These are phyloP conservation scores for Microbotryum violaceum DNA, from an alignment of 1,284 basidiomycete genomes.

Conservation along the genomic window DNA sequence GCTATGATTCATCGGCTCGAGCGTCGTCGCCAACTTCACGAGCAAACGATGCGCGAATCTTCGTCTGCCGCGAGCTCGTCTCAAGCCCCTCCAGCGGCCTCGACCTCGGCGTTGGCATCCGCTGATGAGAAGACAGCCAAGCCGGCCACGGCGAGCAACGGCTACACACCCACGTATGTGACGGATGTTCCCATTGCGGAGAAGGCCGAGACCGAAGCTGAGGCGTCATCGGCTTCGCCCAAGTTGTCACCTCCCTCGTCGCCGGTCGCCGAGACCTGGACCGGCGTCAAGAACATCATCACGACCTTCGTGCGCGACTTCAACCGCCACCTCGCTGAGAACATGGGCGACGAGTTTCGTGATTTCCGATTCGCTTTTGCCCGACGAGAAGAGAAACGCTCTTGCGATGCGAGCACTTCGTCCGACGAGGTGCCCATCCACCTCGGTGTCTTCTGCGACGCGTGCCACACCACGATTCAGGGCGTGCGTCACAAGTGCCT, in stretches of 20 bases:
- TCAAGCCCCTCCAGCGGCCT: background rate
- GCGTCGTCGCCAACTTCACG: too few relatives aligned
- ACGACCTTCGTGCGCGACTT: conserved; percentile 56
- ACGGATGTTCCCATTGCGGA: background rate
- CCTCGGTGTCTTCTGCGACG: conserved; percentile 24
- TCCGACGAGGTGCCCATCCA: conserved; percentile 5
- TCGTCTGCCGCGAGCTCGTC: background rate
- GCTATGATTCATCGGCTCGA: too few relatives aligned
- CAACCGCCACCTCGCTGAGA: conserved; percentile 47
- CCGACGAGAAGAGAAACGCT: too few relatives aligned
- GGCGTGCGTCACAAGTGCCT: conserved; percentile 36
- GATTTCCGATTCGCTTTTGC: too few relatives aligned
- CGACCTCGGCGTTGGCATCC: background rate
- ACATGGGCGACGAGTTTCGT: conserved; percentile 44
- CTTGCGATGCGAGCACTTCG: too few relatives aligned
- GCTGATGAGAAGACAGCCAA: background rate
- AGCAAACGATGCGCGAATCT: too few relatives aligned
- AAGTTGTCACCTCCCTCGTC: conserved; percentile 10
- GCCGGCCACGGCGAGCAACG: background rate
- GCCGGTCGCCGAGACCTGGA: conserved; percentile 15
- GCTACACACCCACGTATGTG: background rate
- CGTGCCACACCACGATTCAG: conserved; percentile 35
- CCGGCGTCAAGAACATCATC: conserved; percentile 48
- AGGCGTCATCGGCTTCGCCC: conserved; percentile 9
- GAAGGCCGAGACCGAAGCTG: background rate